These are phyloP conservation scores for Tolypocladium ophioglossoides DNA, from an alignment of 2,329 filamentous ascomycete species.

Conservation along the genomic window DNA sequence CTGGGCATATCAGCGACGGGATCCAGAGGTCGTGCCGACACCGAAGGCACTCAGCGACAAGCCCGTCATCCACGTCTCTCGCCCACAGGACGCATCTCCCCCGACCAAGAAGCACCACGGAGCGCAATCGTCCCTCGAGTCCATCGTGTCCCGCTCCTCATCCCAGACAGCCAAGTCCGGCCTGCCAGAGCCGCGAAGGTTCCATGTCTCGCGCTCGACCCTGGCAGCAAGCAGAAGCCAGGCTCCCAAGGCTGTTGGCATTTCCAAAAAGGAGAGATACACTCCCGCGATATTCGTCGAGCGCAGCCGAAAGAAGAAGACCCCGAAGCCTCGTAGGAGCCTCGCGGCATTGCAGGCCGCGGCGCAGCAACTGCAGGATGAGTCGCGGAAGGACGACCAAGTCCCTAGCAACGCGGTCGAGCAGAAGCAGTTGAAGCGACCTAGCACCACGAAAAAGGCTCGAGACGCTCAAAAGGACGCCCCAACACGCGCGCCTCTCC, in stretches of 20 bases:
- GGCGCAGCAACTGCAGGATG: neutral
- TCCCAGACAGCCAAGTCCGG: conserved; percentile 3
- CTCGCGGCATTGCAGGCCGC: conserved; percentile 8
- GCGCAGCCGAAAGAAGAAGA: conserved; percentile 30
- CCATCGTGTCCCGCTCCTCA: neutral
- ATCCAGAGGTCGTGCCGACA: conserved; percentile 6
- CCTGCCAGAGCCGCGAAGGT: conserved; percentile 34
- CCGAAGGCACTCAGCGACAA: conserved; percentile 7
- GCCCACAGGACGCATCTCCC: conserved; percentile 20
- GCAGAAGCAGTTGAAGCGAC: conserved; percentile 21
- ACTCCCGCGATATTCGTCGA: conserved; percentile 46
- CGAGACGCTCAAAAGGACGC: conserved; percentile 11
- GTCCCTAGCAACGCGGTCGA: conserved; percentile 6
- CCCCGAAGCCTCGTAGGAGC: conserved; percentile 8
- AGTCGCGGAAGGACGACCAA: neutral
- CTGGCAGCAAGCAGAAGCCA: conserved; percentile 19
- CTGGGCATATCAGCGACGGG: conserved; percentile 47
- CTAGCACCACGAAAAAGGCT: conserved; percentile 16
- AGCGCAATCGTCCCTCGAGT: neutral
- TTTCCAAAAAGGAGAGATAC: conserved; percentile 30
- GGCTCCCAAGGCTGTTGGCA: conserved; percentile 12
- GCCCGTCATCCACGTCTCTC: conserved; percentile 40
- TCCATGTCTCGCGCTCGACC: conserved; percentile 42
- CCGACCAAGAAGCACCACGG: conserved; percentile 6
- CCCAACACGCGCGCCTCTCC: conserved; percentile 16